Base-by-base conservation (phyloP, 2,329 filamentous ascomycete species). In the Phialophora macrospora region DNA sequence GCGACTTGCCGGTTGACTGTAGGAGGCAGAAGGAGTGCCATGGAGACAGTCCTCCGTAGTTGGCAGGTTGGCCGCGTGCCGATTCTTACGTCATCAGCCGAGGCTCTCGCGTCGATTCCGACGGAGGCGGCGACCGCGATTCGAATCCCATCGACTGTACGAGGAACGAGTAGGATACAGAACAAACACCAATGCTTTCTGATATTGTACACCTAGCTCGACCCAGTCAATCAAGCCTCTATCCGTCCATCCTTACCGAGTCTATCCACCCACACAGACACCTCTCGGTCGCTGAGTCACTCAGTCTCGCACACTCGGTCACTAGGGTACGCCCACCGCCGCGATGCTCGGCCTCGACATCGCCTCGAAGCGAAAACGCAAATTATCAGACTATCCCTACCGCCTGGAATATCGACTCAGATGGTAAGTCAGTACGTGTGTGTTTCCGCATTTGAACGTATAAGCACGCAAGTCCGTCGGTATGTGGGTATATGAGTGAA, bases 321-420 rank as follows among this genome's bases (percentile, higher is more conserved):
- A 41, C 38, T 6, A 7, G 5, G 6, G 14, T 17, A n/a, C 38
- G 4, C 2, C 1, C 12, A n/a, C 6, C 14, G 38, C 17, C 4
- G 38, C 38, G 4, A 67, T 67, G 57, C 63, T 72, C 5, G 68
- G 63, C 5, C 59, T 68, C 4, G 69, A 71, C 46, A 65, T 72
- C 26, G 66, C 64, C 17, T 67, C 70, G 41, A 72, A 72, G 60
- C 70, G 70, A 17, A 63, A 62, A 22, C 66, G 70, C 20, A 67
- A 52, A 57, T 66, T 68, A 2, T 48, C 34, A 41, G 68, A 72
- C 55, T 72, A 72, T 52, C 66, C 60, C 17, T 72, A 71, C 54
- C 61, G 65, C n/a, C 66, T 66, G 14, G 67, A 71, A 32, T 72
- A 71, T 46, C 58, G 68, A 44, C 52, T 67, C 14, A 48, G 70